Evolutionary conservation across 108 stramenopile genomes (phyloP).

Genomic region (Chaetoceros tenuissimus): DNA sequence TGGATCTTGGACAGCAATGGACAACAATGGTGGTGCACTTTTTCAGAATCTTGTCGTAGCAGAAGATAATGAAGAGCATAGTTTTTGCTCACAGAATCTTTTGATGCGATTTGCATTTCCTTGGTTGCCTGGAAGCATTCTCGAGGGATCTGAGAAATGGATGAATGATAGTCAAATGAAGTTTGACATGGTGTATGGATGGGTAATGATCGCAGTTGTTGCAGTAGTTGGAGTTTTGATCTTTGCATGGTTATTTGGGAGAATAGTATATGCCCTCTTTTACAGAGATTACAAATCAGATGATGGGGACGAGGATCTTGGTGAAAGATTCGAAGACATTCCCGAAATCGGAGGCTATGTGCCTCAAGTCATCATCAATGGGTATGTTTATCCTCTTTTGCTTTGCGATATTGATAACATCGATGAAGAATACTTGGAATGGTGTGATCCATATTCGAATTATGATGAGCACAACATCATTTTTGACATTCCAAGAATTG

Average conservation of each 20-base stretch:
- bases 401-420: slow-evolving; percentile 36
- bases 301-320: background rate
- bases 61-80: background rate
- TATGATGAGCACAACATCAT: slow-evolving; percentile 65
- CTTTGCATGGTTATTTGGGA: background rate
- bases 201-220: slow-evolving; percentile 5
- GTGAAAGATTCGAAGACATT: background rate
- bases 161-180: background rate
- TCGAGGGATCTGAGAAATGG: too few relatives aligned
- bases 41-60: background rate
- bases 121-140: too few relatives aligned
- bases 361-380: slow-evolving; percentile 4
- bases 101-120: too few relatives aligned
- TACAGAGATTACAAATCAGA: background rate
- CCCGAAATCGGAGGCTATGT: slow-evolving; percentile 9
- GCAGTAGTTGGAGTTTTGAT: background rate
- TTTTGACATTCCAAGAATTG: slow-evolving; percentile 63
- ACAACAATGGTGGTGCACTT: background rate
- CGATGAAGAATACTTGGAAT: slow-evolving; percentile 53
- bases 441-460: slow-evolving; percentile 39
- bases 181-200: slow-evolving; percentile 4
- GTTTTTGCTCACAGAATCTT: slow-evolving; percentile 15
- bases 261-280: background rate
- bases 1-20: too few relatives aligned
- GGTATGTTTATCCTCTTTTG: slow-evolving; percentile 1